These are phyloP conservation scores for Lactarius psammicola DNA, from an alignment of 768 basidiomycete genomes.

Conservation along the genomic window DNA sequence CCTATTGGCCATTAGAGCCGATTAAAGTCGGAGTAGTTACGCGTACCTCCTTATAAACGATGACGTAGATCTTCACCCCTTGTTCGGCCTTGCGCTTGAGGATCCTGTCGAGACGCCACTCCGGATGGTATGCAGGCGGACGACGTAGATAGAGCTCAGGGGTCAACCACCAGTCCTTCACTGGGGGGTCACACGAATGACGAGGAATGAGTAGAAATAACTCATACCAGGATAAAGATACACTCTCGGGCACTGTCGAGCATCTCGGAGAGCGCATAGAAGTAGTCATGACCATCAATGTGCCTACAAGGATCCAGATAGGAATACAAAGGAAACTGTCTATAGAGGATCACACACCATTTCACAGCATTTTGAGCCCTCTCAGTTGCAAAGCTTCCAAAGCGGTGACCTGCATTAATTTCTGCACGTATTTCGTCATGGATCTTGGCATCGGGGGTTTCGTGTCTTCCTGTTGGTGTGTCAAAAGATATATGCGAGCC, in stretches of 20 bases:
- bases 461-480: conserved; percentile 54
- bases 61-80: conserved; percentile 88
- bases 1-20: conserved; percentile 40
- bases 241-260: conserved; percentile 76
- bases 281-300: conserved; percentile 94
- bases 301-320: conserved; percentile 48
- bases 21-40: not conserved
- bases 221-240: conserved; percentile 79
- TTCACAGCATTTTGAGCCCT: conserved; percentile 73
- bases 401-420: conserved; percentile 81
- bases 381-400: conserved; percentile 77
- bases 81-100: conserved; percentile 86
- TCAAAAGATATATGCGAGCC: not conserved
- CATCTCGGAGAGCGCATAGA: conserved; percentile 91
- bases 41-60: conserved; percentile 93
- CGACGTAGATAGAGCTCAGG: conserved; percentile 94
- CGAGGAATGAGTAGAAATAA: not conserved
- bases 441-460: conserved; percentile 67
- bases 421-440: conserved; percentile 68
- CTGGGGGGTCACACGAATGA: not conserved
- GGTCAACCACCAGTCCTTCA: conserved; percentile 88
- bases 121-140: conserved; percentile 78
- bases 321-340: not conserved
- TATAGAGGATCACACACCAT: conserved; percentile 52
- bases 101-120: conserved; percentile 87